phyloP scores from a whole-genome alignment of 1,284 basidiomycete genomes.

The Cryptococcus sp. region DNA sequence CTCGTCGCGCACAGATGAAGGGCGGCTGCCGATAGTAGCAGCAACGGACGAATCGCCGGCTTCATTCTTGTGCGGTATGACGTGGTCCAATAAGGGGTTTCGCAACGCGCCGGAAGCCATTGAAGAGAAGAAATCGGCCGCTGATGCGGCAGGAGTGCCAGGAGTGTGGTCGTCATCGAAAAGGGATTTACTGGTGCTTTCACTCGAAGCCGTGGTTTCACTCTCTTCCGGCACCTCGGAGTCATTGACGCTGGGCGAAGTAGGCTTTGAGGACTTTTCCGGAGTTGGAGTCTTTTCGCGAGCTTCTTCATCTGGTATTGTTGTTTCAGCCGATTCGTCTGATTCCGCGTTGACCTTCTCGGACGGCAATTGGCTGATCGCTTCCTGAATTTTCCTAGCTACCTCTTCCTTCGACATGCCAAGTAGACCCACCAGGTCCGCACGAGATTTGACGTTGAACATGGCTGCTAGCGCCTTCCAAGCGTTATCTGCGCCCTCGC shows the following conservation, averaged over 20 bases:
- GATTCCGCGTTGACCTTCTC: conserved; percentile 11
- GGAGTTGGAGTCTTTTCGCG: conserved; percentile 14
- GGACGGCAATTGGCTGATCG: conserved; percentile 57
- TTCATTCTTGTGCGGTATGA: conserved; percentile 77
- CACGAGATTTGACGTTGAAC: conserved; percentile 84
- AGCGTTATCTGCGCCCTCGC: conserved; percentile 56
- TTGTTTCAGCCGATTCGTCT: conserved; percentile 6
- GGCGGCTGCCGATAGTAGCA: conserved; percentile 69
- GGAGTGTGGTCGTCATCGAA: conserved; percentile 63
- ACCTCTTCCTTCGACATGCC: conserved; percentile 92
- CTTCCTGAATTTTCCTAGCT: conserved; percentile 74
- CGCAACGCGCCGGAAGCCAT: conserved; percentile 61
- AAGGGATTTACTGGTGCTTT: conserved; percentile 68
- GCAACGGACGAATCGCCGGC: conserved; percentile 82
- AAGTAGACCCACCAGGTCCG: conserved; percentile 86
- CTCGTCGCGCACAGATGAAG: conserved; percentile 81
- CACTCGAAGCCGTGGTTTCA: conserved; percentile 63
- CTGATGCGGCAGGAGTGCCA: conserved; percentile 59
- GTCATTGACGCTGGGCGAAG: conserved; percentile 8
- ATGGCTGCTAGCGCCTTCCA: conserved; percentile 90
- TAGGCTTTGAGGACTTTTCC: conserved; percentile 13
- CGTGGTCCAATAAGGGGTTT: conserved; percentile 62
- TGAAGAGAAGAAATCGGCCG: conserved; percentile 82
- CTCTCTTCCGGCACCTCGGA: conserved; percentile 62
- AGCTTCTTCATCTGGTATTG: conserved; percentile 10